Percentiles rank a stretch among this genome's conserved stretches.
Evolutionary conservation across 108 stramenopile species (phyloP).

Genomic region (Cyclotella distinguenda): DNA sequence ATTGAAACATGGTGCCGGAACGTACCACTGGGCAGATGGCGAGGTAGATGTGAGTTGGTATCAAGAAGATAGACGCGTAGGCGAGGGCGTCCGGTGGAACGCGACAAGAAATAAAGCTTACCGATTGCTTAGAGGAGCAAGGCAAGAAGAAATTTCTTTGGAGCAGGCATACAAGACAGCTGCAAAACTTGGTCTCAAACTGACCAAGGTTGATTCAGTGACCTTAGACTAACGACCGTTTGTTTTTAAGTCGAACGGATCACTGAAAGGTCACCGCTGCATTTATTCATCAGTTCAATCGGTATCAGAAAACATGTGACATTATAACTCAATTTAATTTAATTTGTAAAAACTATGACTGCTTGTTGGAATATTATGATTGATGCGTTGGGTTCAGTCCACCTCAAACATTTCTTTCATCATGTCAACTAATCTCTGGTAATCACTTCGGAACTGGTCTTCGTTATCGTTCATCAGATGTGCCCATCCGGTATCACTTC

Average conservation of each 20-base stretch:
- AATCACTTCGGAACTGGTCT: conserved; percentile 60
- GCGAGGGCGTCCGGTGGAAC: conserved; percentile 48
- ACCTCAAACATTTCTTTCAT: conserved; percentile 74
- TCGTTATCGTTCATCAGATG: conserved; percentile 76
- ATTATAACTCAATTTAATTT: no score
- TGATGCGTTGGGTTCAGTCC: no score
- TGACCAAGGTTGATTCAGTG: conserved; percentile 35
- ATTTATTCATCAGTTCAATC: no score
- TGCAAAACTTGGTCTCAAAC: conserved; percentile 37
- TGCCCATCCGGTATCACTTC: conserved; percentile 82
- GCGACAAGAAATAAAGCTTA: conserved; percentile 36
- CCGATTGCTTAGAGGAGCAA: conserved; percentile 33
- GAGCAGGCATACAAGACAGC: conserved; percentile 46
- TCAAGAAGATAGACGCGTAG: conserved; percentile 39
- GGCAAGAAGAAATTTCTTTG: conserved; percentile 41
- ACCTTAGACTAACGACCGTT: no score
- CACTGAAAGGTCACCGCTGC: no score
- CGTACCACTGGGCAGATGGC: conserved; percentile 51
- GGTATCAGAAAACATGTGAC: background rate
- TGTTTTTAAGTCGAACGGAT: no score
- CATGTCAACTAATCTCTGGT: conserved; percentile 71
- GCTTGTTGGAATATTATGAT: background rate
- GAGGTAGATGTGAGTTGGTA: conserved; percentile 57
- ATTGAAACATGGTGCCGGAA: conserved; percentile 49
- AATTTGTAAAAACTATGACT: no score